Conservation (phyloP, 2,329 filamentous ascomycete genomes). For the Beauveria asiatica region DNA sequence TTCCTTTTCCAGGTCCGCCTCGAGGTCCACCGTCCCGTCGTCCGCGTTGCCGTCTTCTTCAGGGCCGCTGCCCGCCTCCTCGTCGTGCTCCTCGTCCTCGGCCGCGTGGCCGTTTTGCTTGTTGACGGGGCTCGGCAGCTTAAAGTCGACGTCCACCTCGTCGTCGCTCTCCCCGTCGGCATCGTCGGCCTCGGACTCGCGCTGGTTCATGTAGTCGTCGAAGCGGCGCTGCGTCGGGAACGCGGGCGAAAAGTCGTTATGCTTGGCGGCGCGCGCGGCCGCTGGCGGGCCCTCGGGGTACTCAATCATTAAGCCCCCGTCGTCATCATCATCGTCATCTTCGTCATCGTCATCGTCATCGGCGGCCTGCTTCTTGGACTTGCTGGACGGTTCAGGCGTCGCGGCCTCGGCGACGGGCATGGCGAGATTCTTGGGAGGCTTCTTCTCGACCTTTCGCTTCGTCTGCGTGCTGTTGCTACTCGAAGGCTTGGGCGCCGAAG, state of each 20-base stretch:
- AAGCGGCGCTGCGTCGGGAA: slow-evolving; percentile 41
- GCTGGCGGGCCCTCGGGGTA: slow-evolving; percentile 44
- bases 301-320: slow-evolving; percentile 50
- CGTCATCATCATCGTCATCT: slow-evolving; percentile 47
- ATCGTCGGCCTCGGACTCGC: slow-evolving; percentile 38
- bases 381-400: slow-evolving; percentile 12
- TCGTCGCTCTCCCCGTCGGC: slow-evolving; percentile 39
- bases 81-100: slow-evolving; percentile 23
- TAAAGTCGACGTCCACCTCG: slow-evolving; percentile 41
- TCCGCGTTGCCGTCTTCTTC: slow-evolving; percentile 21
- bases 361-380: slow-evolving; percentile 25
- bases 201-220: slow-evolving; percentile 43
- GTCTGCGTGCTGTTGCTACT: slow-evolving; percentile 15
- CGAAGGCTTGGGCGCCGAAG: slow-evolving; percentile 7
- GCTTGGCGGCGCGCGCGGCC: slow-evolving; percentile 16
- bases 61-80: slow-evolving; percentile 17
- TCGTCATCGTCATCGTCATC: slow-evolving; percentile 42
- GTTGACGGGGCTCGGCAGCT: slow-evolving; percentile 46
- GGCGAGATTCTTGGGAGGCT: slow-evolving; percentile 25
- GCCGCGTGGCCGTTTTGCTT: slow-evolving; percentile 18
- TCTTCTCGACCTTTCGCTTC: slow-evolving; percentile 14
- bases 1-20: slow-evolving; percentile 39
- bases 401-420: slow-evolving; percentile 21
- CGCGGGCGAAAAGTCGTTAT: slow-evolving; percentile 39
- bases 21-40: slow-evolving; percentile 23